Base-by-base conservation (phyloP, 257 asterid genomes). In the Cordia subcordata region DNA sequence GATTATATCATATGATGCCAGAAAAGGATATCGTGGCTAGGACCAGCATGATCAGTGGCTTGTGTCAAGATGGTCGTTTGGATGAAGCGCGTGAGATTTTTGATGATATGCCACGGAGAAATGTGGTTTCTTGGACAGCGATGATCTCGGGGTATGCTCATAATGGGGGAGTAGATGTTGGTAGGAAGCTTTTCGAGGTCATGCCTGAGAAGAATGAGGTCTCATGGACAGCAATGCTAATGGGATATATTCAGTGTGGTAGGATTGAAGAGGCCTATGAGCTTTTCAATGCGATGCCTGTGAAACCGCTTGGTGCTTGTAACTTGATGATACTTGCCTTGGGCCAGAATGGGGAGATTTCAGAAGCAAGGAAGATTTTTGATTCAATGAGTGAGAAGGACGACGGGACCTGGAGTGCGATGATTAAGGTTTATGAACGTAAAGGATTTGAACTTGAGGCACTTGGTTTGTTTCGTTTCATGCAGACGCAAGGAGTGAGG, bases 191-290 rank as follows among this genome's bases (percentile, higher is more conserved):
- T 45, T 87, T 87, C 69, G 96, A 85, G 77, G 94, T 87, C 70
- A 85, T 87, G 89, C 92, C 94, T 20, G 84, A 81, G 69, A 85
- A 60, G 63, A 85, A 88, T 51, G 94, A 85, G 66, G 85, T 88
- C 45, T 85, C 94, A 44, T 88, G 96, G 96, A 81, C 84, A 4
- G 85, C 89, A 17, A 85, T 88, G 86, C 67, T 88, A 62, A 70
- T 65, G 77, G 86, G 89, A 53, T 84, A 80, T 68, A 62, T 76
- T 57, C 81, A 80, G 14, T 64, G 75, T 61, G 94, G 85, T 66
- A 80, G 94, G 72, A 69, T 67, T 49, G 77, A 73, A 17, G 90
- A 80, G 55, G 90, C 90, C 0, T 78, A 80, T 74, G 74, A 82
- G 67, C 81, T 88, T 63, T 88, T 79, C 57, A 55, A 68, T 40